Percentiles rank a stretch among this genome's conserved stretches.
phyloP scores from a whole-genome alignment of 345 rosid species.

The Erucastrum elatum region DNA sequence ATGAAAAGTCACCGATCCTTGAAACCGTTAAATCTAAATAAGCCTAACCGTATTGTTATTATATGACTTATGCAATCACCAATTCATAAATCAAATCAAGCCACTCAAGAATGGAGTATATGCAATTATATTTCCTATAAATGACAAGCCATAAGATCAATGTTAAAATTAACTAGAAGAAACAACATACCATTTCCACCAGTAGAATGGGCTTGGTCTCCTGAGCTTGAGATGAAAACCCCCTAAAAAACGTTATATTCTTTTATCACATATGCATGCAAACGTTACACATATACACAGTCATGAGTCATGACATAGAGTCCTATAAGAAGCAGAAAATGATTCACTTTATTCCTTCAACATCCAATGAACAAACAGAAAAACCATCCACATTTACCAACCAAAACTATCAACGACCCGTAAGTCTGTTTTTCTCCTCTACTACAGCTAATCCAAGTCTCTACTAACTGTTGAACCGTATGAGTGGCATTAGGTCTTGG shows the following conservation, averaged over 20 bases:
- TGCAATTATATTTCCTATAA: not conserved
- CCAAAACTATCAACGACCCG: not conserved
- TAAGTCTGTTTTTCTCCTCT: not conserved
- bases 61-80: slow-evolving; percentile 12
- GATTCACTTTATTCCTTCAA: not conserved
- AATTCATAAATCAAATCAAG: slow-evolving; percentile 17
- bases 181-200: slow-evolving; percentile 76
- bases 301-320: not conserved
- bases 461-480: slow-evolving; percentile 15
- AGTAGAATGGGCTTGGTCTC: slow-evolving; percentile 85
- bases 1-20: not conserved
- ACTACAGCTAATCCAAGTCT: slow-evolving; percentile 10
- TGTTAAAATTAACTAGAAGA: slow-evolving; percentile 14
- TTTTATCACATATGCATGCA: not conserved
- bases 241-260: slow-evolving; percentile 42
- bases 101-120: not conserved
- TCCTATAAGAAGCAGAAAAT: not conserved
- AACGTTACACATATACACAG: slow-evolving; percentile 4
- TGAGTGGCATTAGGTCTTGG: not conserved
- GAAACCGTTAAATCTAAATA: slow-evolving; percentile 8
- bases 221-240: slow-evolving; percentile 78
- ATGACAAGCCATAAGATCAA: not conserved
- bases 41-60: not conserved
- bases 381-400: no score
- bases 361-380: not conserved